Conservation (phyloP, 345 rosid species). For the Melaleuca quinquenervia region DNA sequence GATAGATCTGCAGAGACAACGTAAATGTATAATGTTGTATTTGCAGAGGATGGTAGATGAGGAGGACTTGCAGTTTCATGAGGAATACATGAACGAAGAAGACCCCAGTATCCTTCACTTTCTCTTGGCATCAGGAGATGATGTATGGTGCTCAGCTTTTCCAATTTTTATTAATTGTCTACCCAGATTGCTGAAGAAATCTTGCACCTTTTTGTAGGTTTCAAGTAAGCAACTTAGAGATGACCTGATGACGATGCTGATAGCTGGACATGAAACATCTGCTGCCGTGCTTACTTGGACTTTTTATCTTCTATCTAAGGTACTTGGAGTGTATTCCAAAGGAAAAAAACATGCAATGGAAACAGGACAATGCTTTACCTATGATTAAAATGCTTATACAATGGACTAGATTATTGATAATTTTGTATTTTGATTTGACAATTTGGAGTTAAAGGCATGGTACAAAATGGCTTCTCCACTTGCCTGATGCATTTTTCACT, state of each 20-base stretch:
- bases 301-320: slow-evolving; percentile 78
- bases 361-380: background rate
- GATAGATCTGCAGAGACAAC: background rate
- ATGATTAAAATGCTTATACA: background rate
- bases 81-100: slow-evolving; percentile 85
- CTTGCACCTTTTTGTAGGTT: slow-evolving; percentile 39
- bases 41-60: slow-evolving; percentile 85
- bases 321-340: background rate
- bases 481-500: background rate
- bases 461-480: background rate
- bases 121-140: slow-evolving; percentile 88
- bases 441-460: background rate
- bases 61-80: slow-evolving; percentile 86
- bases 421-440: background rate
- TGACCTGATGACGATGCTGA: slow-evolving; percentile 97
- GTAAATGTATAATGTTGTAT: background rate
- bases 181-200: background rate
- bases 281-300: slow-evolving; percentile 98
- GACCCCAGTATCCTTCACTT: slow-evolving; percentile 99
- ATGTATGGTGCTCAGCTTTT: slow-evolving; percentile 31
- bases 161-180: background rate
- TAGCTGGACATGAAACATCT: slow-evolving; percentile 97
- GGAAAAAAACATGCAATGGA: background rate
- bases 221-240: slow-evolving; percentile 96
- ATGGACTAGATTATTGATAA: background rate